phyloP scores from a whole-genome alignment of 1,139 yeast genomes.

The Saccharomycopsis hybrid region DNA sequence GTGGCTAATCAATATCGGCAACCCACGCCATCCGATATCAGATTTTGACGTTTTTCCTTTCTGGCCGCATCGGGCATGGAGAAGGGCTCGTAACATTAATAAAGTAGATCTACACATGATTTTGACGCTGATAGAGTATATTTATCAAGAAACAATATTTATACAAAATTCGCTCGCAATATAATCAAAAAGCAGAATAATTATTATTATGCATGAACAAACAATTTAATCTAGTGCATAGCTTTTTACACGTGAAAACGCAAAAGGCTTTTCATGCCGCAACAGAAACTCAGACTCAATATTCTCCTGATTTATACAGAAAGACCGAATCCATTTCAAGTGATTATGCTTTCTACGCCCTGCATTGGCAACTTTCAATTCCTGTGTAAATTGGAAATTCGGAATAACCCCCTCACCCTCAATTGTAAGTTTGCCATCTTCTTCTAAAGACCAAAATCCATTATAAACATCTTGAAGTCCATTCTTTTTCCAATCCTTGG shows the following conservation, averaged over 20 bases:
- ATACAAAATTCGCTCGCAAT: too few species aligned
- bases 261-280: conserved; percentile 69
- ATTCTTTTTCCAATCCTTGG: conserved; percentile 26
- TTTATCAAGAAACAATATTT: too few species aligned
- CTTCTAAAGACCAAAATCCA: conserved; percentile 46
- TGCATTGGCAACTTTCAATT: conserved; percentile 46
- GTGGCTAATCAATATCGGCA: too few species aligned
- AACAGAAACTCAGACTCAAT: conserved; percentile 50
- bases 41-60: too few species aligned
- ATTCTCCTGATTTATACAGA: conserved; percentile 50
- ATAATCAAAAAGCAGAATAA: too few species aligned
- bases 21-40: too few species aligned
- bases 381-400: conserved; percentile 58
- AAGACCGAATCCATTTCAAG: conserved; percentile 59
- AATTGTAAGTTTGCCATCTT: conserved; percentile 15
- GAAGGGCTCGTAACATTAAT: too few species aligned
- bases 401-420: conserved; percentile 46
- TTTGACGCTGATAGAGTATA: too few species aligned
- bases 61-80: too few species aligned
- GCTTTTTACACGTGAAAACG: conserved; percentile 50
- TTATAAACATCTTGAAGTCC: conserved; percentile 16
- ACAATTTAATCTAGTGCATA: not conserved
- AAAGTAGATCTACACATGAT: too few species aligned
- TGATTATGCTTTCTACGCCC: conserved; percentile 59
- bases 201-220: too few species aligned